Percentiles rank a stretch among this genome's conserved stretches.
Conservation (phyloP, 805 yeast genomes). For the Candida vartiovaarae region DNA sequence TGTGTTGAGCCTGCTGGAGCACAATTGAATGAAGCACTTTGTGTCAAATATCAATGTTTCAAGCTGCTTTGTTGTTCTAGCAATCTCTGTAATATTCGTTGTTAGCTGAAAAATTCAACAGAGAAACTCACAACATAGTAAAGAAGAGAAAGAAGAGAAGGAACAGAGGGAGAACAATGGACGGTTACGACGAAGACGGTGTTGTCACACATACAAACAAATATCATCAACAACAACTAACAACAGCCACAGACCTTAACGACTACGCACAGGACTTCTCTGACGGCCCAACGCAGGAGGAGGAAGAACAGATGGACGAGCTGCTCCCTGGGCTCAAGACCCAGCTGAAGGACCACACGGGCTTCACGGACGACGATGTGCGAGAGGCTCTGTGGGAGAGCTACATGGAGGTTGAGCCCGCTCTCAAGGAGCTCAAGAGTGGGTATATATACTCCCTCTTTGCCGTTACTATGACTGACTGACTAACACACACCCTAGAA, state of each 20-base stretch:
- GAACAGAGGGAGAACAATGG: background rate
- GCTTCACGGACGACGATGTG: slow-evolving; percentile 41
- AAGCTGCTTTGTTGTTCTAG: no score
- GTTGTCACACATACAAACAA: background rate
- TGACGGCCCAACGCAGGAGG: slow-evolving; percentile 32
- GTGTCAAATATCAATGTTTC: no score
- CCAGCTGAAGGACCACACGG: slow-evolving; percentile 29
- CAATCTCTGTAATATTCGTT: no score
- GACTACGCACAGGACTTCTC: slow-evolving; percentile 26
- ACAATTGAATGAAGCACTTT: no score
- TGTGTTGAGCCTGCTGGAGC: no score
- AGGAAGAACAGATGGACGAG: slow-evolving; percentile 33
- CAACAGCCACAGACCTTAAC: slow-evolving; percentile 11
- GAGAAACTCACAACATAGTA: no score
- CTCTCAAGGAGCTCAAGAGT: slow-evolving; percentile 39
- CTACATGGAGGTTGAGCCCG: slow-evolving; percentile 46
- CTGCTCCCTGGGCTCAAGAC: slow-evolving; percentile 37
- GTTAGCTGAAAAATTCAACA: no score
- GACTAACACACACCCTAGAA: slow-evolving; percentile 10
- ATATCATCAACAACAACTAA: no score
- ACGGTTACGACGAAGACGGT: slow-evolving; percentile 22
- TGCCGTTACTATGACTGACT: background rate
- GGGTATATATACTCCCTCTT: slow-evolving; percentile 3
- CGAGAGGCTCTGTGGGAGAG: slow-evolving; percentile 54
- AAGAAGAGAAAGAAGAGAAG: no score